phyloP scores from a whole-genome alignment of 805 yeast species.

The Monosporozyma aquatica region DNA sequence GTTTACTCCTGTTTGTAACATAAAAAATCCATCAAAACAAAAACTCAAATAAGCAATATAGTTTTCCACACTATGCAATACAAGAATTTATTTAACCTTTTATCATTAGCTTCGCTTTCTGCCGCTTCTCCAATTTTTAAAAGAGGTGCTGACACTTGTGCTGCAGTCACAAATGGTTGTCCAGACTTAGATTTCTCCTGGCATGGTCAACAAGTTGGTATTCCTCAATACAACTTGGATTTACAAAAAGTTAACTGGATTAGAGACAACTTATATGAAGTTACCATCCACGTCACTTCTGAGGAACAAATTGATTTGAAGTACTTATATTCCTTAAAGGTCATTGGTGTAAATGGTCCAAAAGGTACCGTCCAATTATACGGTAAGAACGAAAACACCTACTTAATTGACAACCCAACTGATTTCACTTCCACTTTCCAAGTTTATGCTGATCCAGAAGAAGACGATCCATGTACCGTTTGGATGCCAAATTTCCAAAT shows the following conservation, averaged over 20 bases:
- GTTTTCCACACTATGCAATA: no score
- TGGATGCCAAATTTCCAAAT: constrained; percentile 20
- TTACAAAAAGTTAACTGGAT: constrained; percentile 9
- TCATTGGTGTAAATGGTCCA: constrained; percentile 15
- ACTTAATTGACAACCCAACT: constrained; percentile 13
- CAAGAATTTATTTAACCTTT: no score
- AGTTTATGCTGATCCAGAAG: constrained; percentile 8
- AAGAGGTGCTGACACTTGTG: not conserved
- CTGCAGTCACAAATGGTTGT: constrained; percentile 8
- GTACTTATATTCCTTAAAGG: constrained; percentile 11
- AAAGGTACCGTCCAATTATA: constrained; percentile 10
- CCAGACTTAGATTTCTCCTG: constrained; percentile 12
- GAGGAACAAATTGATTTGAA: constrained; percentile 12
- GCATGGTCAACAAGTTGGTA: no score
- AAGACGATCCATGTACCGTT: constrained; percentile 5
- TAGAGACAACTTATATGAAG: constrained; percentile 9
- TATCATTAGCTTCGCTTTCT: no score
- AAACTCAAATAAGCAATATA: no score
- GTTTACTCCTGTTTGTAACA: no score
- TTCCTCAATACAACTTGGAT: constrained; percentile 13
- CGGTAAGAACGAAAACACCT: constrained; percentile 13
- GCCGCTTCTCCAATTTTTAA: no score
- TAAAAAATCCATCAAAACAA: no score
- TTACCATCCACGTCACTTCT: constrained; percentile 16
- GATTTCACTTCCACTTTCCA: constrained; percentile 16